These are phyloP conservation scores for Astraeus odoratus DNA, from an alignment of 768 basidiomycete genomes.

Conservation along the genomic window DNA sequence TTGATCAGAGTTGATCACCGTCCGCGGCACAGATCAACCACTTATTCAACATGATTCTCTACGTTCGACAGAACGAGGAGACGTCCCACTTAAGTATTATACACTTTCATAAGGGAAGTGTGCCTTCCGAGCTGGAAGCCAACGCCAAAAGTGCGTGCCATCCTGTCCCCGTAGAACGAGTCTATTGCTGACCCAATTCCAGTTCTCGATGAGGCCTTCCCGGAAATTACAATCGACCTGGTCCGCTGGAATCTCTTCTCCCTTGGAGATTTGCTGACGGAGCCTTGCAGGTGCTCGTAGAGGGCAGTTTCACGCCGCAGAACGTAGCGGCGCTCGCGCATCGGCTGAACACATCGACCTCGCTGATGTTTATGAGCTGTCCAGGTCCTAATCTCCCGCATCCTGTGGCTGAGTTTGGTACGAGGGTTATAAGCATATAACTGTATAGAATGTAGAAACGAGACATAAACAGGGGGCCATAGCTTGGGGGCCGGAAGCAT, in stretches of 20 bases:
- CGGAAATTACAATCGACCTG: constrained; percentile 56
- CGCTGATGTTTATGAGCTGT: constrained; percentile 59
- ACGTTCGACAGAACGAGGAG: constrained; percentile 62
- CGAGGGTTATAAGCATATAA: constrained; percentile 37
- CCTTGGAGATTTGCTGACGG: not conserved
- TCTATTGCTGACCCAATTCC: not conserved
- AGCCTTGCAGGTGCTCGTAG: constrained; percentile 47
- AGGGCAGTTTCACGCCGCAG: constrained; percentile 37
- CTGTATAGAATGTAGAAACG: not conserved
- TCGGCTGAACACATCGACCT: constrained; percentile 41
- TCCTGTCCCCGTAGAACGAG: not conserved
- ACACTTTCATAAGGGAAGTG: constrained; percentile 52
- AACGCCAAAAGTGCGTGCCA: constrained; percentile 50
- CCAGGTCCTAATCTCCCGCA: constrained; percentile 41
- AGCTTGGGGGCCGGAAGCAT: too few relatives aligned
- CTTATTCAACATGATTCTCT: constrained; percentile 58
- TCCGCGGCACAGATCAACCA: constrained; percentile 46
- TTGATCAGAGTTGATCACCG: not conserved
- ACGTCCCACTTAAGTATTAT: constrained; percentile 64
- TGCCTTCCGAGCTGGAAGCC: constrained; percentile 67
- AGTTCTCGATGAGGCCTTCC: constrained; percentile 60
- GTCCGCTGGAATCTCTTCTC: constrained; percentile 25
- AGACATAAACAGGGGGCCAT: too few relatives aligned
- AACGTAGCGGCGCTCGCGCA: constrained; percentile 45
- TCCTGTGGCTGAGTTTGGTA: constrained; percentile 43